phyloP scores from a whole-genome alignment of 2,329 filamentous ascomycete genomes.

The Ceratocystis lukuohia region DNA sequence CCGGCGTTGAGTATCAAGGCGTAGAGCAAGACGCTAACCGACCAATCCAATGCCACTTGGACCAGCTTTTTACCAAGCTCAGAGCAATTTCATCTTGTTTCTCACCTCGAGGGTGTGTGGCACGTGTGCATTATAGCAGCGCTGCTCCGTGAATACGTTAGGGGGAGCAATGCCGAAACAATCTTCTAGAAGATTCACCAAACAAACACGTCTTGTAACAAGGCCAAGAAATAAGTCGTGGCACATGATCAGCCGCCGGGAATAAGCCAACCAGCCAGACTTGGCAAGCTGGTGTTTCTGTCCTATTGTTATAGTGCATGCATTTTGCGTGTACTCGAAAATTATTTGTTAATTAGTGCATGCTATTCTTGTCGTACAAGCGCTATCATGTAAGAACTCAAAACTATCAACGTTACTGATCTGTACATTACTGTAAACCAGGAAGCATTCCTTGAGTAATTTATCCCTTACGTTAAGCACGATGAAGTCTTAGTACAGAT shows the following conservation, averaged over 20 bases:
- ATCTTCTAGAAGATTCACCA: neutral
- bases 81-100: neutral
- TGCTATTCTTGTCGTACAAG: neutral
- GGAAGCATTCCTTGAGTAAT: neutral
- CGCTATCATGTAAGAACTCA: conserved; percentile 7
- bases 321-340: no score
- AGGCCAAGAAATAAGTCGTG: neutral
- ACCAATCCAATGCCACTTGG: neutral
- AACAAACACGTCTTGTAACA: neutral
- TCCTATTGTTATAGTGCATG: no score
- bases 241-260: neutral
- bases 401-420: neutral
- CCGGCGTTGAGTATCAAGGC: neutral
- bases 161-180: neutral
- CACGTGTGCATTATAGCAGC: neutral
- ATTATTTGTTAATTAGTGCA: neutral
- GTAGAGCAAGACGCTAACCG: neutral
- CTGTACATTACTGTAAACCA: neutral
- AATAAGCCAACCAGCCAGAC: neutral
- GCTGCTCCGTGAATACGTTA: neutral
- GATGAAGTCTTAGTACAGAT: neutral
- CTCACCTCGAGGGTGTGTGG: neutral
- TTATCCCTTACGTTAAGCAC: neutral
- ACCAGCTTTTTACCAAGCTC: neutral
- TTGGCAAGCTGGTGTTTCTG: no score